Evolutionary conservation across 2,329 filamentous ascomycete species (phyloP).

Genomic region (Apiospora aurea): DNA sequence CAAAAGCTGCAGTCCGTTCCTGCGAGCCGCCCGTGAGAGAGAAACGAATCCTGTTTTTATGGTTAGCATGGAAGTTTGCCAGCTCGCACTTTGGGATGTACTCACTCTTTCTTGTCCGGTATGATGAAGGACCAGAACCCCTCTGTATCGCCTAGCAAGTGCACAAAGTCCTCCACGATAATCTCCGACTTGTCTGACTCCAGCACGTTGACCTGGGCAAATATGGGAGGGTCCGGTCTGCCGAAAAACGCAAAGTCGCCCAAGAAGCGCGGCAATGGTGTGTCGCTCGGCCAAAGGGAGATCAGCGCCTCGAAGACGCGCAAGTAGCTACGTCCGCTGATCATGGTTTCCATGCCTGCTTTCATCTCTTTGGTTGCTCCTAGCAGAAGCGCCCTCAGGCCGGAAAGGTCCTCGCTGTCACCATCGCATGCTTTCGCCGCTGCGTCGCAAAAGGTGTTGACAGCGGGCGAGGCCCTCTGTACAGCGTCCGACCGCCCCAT

Average conservation of each 20-base stretch:
- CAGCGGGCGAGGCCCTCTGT: slow-evolving; percentile 26
- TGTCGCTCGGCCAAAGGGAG: slow-evolving; percentile 23
- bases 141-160: slow-evolving; percentile 22
- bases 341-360: slow-evolving; percentile 8
- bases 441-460: slow-evolving; percentile 26
- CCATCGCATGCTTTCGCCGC: slow-evolving; percentile 3
- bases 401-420: background rate
- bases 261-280: slow-evolving; percentile 24
- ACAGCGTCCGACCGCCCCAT: slow-evolving; percentile 23
- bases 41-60: slow-evolving; percentile 2
- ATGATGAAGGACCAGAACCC: slow-evolving; percentile 26
- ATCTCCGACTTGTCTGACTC: slow-evolving; percentile 12
- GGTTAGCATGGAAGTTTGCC: background rate
- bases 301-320: slow-evolving; percentile 23
- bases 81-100: no score
- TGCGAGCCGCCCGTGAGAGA: slow-evolving; percentile 24
- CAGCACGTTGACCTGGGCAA: slow-evolving; percentile 23
- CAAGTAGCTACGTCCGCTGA: slow-evolving; percentile 20
- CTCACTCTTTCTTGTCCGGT: slow-evolving; percentile 26
- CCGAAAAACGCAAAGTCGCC: slow-evolving; percentile 22
- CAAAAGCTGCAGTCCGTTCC: slow-evolving; percentile 24
- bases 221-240: slow-evolving; percentile 21
- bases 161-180: slow-evolving; percentile 23
- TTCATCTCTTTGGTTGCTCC: slow-evolving; percentile 14
- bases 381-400: slow-evolving; percentile 16